Base-by-base conservation (phyloP, 768 basidiomycete genomes). In the Leccinellum rugosiceps region DNA sequence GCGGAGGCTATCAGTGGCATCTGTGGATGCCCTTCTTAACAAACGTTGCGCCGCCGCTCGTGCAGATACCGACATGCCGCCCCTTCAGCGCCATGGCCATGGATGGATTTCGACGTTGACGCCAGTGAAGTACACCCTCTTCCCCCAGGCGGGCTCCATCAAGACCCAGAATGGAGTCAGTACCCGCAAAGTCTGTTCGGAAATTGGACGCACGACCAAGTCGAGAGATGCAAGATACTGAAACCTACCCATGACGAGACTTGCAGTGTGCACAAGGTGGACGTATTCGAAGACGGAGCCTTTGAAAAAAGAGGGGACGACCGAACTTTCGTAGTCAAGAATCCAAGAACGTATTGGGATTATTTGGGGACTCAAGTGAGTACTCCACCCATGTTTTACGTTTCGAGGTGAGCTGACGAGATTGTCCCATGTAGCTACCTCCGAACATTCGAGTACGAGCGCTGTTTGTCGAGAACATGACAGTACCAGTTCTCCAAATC, bases 401-500 rank as follows among this genome's bases (percentile, higher is more conserved):
- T 46, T 11, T 52, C 9, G 30, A 30, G n/a, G 15, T 17, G 49
- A 19, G 44, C 47, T 47, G 10, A 54, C 10, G 8, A 13, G 43
- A 15, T 4, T 6, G 15, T 19, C 19, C 41, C 4, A 11, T 43
- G 19, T 19, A 31, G 70, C 68, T 71, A 28, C 75, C 76, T n/a
- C 19, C 53, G 17, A 64, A 74, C 15, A 68, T 79, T 21, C 76
- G 80, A 21, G 68, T 83, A 4, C 76, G 80, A 19, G 80, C 77
- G 0, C 52, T 84, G 45, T 85, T 84, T 63, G 71, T 84, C 0
- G 80, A 84, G 23, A 75, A 77, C 46, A 65, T 85, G 57, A 74
- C 78, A 0, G 78, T 80, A 4, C 75, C 80, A 4, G 74, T 82
- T 14, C 72, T 85, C 45, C 79, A 81, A 63, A 82, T 84, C 71